Conservation (phyloP, 2,329 filamentous ascomycete species). For the Tolypocladium capitatum region DNA sequence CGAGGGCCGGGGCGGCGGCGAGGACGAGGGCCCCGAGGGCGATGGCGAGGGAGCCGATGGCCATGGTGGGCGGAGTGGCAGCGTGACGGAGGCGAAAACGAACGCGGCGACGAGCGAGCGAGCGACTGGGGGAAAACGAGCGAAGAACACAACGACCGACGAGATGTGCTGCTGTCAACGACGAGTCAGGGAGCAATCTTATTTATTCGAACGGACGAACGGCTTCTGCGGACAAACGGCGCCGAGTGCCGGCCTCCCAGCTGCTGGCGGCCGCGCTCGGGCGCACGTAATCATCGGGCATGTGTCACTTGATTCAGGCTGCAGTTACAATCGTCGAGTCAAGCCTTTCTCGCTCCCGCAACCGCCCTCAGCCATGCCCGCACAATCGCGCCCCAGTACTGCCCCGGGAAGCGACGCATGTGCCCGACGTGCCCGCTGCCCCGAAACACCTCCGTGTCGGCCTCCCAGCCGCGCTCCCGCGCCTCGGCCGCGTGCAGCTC, state of each 20-base stretch:
- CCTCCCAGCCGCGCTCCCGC: constrained; percentile 31
- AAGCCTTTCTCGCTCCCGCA: too few species aligned
- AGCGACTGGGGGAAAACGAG: not conserved
- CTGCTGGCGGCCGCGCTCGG: too few species aligned
- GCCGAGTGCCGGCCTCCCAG: too few species aligned
- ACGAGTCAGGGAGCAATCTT: too few species aligned
- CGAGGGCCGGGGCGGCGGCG: constrained; percentile 19
- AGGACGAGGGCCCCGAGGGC: constrained; percentile 13
- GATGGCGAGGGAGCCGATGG: constrained; percentile 10
- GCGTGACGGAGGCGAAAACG: too few species aligned
- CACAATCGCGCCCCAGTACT: constrained; percentile 41
- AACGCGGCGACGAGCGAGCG: not conserved
- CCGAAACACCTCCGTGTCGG: constrained; percentile 39
- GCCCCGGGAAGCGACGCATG: constrained; percentile 38
- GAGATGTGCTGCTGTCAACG: too few species aligned
- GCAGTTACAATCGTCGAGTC: too few species aligned
- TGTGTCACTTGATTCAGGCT: too few species aligned
- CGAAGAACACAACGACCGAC: not conserved
- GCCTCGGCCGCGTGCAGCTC: constrained; percentile 38
- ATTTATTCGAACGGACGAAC: too few species aligned
- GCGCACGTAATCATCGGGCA: too few species aligned
- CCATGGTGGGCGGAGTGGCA: too few species aligned
- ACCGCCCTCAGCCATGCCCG: constrained; percentile 11
- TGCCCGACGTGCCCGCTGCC: constrained; percentile 49
- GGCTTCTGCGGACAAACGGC: too few species aligned